Evolutionary conservation across 202 grass and related monocot species (phyloP).

Genomic region (Panicum virgatum): DNA sequence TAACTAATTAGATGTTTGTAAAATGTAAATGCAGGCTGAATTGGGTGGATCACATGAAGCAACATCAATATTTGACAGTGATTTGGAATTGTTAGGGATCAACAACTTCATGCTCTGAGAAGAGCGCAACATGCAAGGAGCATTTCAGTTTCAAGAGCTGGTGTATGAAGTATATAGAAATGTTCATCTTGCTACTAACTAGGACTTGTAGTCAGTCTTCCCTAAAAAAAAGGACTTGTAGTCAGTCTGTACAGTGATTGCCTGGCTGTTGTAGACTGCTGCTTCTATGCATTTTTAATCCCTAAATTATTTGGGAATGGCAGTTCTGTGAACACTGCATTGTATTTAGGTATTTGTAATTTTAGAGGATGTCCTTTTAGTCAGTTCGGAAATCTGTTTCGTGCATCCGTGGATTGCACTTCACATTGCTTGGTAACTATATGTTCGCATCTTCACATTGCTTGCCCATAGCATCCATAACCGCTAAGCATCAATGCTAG

Average conservation of each 20-base stretch:
- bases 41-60: constrained; percentile 54
- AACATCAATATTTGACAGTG: constrained; percentile 51
- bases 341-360: background rate
- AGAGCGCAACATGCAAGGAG: background rate
- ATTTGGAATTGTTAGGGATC: constrained; percentile 48
- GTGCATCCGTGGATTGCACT: background rate
- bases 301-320: constrained; percentile 20
- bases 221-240: constrained; percentile 14
- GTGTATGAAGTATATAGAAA: constrained; percentile 17
- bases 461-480: too few species aligned
- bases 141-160: background rate
- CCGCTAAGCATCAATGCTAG: too few species aligned
- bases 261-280: constrained; percentile 25
- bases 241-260: constrained; percentile 20
- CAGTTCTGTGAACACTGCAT: background rate
- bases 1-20: constrained; percentile 31
- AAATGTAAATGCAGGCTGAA: constrained; percentile 63
- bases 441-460: too few species aligned
- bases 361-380: background rate
- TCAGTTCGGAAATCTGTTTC: background rate
- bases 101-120: constrained; percentile 54
- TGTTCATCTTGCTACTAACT: background rate
- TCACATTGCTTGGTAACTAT: background rate
- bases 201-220: constrained; percentile 16
- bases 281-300: constrained; percentile 14